Conservation (phyloP, 306 rosid genomes). For the Cercis canadensis region DNA sequence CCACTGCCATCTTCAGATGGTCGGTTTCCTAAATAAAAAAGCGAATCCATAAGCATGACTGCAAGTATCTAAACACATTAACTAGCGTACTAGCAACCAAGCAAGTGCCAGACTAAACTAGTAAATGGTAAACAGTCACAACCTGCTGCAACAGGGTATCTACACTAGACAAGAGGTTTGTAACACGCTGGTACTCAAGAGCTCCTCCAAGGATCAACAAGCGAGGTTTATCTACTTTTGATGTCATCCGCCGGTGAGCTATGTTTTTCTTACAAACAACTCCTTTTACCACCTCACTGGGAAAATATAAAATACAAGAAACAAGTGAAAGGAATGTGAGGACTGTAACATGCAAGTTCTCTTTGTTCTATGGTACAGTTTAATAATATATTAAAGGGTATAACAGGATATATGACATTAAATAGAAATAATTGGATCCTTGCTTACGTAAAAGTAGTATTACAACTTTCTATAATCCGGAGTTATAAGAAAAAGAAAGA, state of each 20-base stretch:
- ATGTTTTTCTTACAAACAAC: conserved; percentile 94
- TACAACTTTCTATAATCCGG: conserved; percentile 15
- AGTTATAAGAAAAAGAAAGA: conserved; percentile 14
- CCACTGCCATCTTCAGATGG: conserved; percentile 98
- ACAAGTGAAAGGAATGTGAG: conserved; percentile 33
- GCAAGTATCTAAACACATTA: conserved; percentile 13
- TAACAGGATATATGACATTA: neutral
- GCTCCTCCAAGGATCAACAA: conserved; percentile 93
- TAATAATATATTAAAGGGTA: conserved; percentile 10
- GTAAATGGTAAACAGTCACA: conserved; percentile 45
- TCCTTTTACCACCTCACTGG: conserved; percentile 88
- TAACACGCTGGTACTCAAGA: conserved; percentile 95
- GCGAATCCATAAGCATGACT: conserved; percentile 22
- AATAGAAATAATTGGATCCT: conserved; percentile 8
- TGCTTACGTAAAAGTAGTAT: neutral
- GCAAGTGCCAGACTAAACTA: conserved; percentile 28
- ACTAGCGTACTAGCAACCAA: conserved; percentile 31
- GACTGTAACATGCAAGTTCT: conserved; percentile 27
- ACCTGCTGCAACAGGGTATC: conserved; percentile 99
- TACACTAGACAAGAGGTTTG: conserved; percentile 85
- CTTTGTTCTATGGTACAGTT: conserved; percentile 26
- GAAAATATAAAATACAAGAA: conserved; percentile 40
- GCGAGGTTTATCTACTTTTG: conserved; percentile 82
- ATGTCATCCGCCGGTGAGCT: conserved; percentile 90
- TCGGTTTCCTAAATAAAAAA: conserved; percentile 84